These are phyloP conservation scores for Eutypella sp. DNA, from an alignment of 2,329 filamentous ascomycete genomes.

Conservation along the genomic window DNA sequence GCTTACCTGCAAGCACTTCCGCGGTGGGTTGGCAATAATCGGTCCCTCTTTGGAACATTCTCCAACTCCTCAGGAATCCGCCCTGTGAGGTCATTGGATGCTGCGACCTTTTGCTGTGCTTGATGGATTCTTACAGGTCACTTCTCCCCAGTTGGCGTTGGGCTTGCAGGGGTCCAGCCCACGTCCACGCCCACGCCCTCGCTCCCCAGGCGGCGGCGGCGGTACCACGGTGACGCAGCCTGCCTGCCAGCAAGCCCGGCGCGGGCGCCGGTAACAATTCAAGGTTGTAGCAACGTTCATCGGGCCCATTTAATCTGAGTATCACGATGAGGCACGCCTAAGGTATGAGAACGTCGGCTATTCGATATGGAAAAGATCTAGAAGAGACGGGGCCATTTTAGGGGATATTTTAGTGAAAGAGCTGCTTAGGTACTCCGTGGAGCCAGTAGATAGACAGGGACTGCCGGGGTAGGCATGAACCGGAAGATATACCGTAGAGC, in stretches of 20 bases:
- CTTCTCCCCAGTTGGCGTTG: constrained; percentile 8
- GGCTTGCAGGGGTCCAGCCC: constrained; percentile 12
- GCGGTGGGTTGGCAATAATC: background rate
- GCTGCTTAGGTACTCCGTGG: background rate
- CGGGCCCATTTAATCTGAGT: background rate
- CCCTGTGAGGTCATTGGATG: background rate
- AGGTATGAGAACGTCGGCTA: background rate
- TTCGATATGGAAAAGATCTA: background rate
- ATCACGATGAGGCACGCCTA: background rate
- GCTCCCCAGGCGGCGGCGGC: background rate
- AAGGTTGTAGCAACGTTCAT: background rate
- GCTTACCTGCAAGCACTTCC: background rate
- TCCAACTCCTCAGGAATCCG: background rate
- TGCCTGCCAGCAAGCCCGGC: constrained; percentile 5
- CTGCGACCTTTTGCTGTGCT: constrained; percentile 12
- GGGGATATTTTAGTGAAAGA: background rate
- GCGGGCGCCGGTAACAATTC: background rate
- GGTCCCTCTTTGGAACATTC: background rate
- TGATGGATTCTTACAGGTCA: constrained; percentile 19
- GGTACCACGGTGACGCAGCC: constrained; percentile 18
- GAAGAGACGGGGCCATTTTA: background rate
- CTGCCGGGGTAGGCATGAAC: background rate
- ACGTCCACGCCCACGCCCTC: no score
- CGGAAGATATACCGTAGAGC: no score
- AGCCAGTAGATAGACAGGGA: background rate